phyloP scores from a whole-genome alignment of 106 monocot genomes.

The Acorus gramineus region DNA sequence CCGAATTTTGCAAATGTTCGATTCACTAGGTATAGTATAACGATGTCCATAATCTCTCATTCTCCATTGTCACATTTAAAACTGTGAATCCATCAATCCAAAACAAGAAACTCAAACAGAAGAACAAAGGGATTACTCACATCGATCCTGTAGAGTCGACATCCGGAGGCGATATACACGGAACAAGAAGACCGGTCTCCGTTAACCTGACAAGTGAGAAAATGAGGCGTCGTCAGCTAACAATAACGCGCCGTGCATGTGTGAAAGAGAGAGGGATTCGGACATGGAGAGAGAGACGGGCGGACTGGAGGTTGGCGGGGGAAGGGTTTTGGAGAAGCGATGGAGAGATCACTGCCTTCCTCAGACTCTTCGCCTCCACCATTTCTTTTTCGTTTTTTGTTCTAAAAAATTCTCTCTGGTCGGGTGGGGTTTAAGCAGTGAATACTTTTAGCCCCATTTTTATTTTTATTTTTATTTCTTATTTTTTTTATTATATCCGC shows the following conservation, averaged over 20 bases:
- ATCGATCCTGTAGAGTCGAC: slow-evolving; percentile 62
- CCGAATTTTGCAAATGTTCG: no score
- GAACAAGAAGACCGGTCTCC: slow-evolving; percentile 42
- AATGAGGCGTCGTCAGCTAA: neutral
- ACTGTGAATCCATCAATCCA: no score
- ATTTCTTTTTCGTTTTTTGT: slow-evolving; percentile 11
- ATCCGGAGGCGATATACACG: slow-evolving; percentile 68
- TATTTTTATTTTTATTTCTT: no score
- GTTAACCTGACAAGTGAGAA: slow-evolving; percentile 26
- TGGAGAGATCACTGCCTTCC: slow-evolving; percentile 49
- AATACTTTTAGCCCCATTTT: no score
- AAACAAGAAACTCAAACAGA: no score
- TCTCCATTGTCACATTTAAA: no score
- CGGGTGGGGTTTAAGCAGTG: no score
- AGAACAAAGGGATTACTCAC: slow-evolving; percentile 7
- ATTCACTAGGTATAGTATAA: no score
- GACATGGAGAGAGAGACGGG: slow-evolving; percentile 71
- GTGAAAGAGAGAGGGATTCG: neutral
- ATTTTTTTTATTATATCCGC: no score
- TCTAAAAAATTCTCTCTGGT: no score
- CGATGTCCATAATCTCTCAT: no score
- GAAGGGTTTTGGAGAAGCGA: slow-evolving; percentile 51
- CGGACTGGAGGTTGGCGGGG: slow-evolving; percentile 62
- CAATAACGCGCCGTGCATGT: neutral
- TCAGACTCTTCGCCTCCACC: slow-evolving; percentile 50